Base-by-base conservation (phyloP, 2,329 filamentous ascomycete genomes). In the Ophiocordyceps camponoti-rufipedis region DNA sequence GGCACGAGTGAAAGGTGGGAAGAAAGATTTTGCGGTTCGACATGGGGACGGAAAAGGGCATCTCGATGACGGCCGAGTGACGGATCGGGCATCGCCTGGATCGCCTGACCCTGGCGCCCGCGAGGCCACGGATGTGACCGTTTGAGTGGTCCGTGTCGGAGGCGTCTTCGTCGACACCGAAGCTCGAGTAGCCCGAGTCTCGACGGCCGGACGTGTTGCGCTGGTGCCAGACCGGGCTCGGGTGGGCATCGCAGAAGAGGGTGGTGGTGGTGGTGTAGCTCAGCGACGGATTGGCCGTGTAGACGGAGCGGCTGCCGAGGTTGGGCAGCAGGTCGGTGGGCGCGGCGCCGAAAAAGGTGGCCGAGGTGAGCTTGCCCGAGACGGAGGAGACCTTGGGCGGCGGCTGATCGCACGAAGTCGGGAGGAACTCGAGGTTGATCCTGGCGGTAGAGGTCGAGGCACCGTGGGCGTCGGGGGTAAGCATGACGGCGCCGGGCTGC, bases 1-100 rank as follows among this genome's bases (percentile, higher is more conserved):
- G 68, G 60, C 74, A 78, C 9, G 69, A 71, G 59, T 76, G 71
- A 54, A 77, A 78, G 5, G 70, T 71, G 0, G 74, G 74, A 19
- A 76, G 49, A 51, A 75, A 72, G 9, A 67, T 61, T 55, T 68
- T 72, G 53, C 64, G 68, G 56, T 65, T 68, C 28, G 58, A 55
- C 9, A 60, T 56, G 4, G 72, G 70, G 31, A 77, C 55, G 14
- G 58, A 54, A 47, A 78, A 59, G 1, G 72, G 71, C 1, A 78
- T 54, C 40, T 64, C 58, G 10, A 77, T 50, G 5, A 57, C 57
- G 0, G 71, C 56, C 1, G 61, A 59, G 53, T 73, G 63, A 48
- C 56, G 57, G 50, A 66, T 48, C 1, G 59, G 58, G 12, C 59
- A 55, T n/a, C 56, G 49, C 31, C 52, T 53, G 12, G 52, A 40